Base-by-base conservation (phyloP, 176 grass and related monocot genomes). In the Oryza glaberrima region DNA sequence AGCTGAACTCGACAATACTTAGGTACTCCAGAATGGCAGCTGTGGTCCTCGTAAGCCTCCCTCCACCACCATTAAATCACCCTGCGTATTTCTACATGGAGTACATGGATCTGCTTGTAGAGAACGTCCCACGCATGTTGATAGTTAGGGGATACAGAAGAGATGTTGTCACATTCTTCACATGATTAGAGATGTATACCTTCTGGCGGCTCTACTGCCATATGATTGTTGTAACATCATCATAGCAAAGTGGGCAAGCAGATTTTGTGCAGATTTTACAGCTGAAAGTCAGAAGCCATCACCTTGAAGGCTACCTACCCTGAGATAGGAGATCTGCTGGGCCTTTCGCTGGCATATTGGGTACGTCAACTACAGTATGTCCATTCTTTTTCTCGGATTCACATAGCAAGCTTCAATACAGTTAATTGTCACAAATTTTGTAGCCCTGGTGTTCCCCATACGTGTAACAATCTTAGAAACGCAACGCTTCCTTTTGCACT, bases 51-150 rank as follows among this genome's bases (percentile, higher is more conserved):
- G 96, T 99, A 83, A 99, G 96, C 83, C 96, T 99, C 3, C 91
- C 93, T 2, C 96, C 93, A 0, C 93, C 93, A 70, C 96, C 96
- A 14, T 52, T 96, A 43, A 92, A 94, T 75, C 96, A 96, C 58
- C 91, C 96, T 6, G 78, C 96, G 2, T 96, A 99, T 86, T 99
- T 96, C 63, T 99, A 99, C 72, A 99, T 98, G 93, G 96, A 98
- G 75, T 98, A 98, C 75, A 96, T 99, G 96, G 96, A 99, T 88
- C 81, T 99, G 72, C 84, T 99, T 51, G 96, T 99, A 66, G 96
- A 99, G 77, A 99, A 99, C 67, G 93, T 99, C 73, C 91, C 96
- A 15, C 92, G 96, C 25, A 92, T 99, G 93, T 77, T 99, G 79
- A 96, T 99, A 79, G 96, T 99, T 83, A 96, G 91, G 82, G 96